A percentile compares a stretch with the other conserved stretches of the same genome.
phyloP scores from a whole-genome alignment of 768 basidiomycete genomes.

The Pulveroboletus sp. region DNA sequence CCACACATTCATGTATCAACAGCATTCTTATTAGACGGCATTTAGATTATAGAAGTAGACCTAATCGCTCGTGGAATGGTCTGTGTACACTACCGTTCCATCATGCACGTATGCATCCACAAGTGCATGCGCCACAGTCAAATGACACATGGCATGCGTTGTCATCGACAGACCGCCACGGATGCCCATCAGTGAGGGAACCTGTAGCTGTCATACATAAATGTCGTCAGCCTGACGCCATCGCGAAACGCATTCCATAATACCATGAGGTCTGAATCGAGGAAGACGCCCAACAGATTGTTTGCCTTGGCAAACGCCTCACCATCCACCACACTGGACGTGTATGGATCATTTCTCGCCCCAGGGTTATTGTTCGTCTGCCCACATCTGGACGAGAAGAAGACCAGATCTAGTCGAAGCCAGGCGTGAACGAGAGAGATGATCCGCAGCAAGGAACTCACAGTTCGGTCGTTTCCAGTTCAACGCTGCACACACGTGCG shows the following conservation, averaged over 20 bases:
- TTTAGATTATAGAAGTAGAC: slow-evolving; percentile 30
- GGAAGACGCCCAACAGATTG: slow-evolving; percentile 88
- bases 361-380: slow-evolving; percentile 41
- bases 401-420: slow-evolving; percentile 76
- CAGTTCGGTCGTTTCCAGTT: slow-evolving; percentile 99
- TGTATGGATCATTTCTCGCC: slow-evolving; percentile 47
- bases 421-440: slow-evolving; percentile 11
- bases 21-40: slow-evolving; percentile 10
- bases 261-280: slow-evolving; percentile 86
- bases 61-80: slow-evolving; percentile 53
- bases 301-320: slow-evolving; percentile 92
- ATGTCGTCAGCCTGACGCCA: slow-evolving; percentile 13
- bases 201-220: slow-evolving; percentile 67
- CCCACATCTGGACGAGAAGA: slow-evolving; percentile 89
- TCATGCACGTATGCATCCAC: slow-evolving; percentile 70
- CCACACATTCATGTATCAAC: slow-evolving; percentile 21
- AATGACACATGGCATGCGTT: slow-evolving; percentile 33
- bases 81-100: slow-evolving; percentile 65
- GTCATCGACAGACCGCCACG: slow-evolving; percentile 65
- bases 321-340: slow-evolving; percentile 79
- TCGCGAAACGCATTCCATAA: slow-evolving; percentile 22
- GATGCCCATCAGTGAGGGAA: slow-evolving; percentile 87
- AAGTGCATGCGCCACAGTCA: slow-evolving; percentile 44
- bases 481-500: slow-evolving; percentile 83
- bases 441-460: slow-evolving; percentile 37